These are phyloP conservation scores for Myxozyma neotropica DNA, from an alignment of 805 yeast species.

Conservation along the genomic window DNA sequence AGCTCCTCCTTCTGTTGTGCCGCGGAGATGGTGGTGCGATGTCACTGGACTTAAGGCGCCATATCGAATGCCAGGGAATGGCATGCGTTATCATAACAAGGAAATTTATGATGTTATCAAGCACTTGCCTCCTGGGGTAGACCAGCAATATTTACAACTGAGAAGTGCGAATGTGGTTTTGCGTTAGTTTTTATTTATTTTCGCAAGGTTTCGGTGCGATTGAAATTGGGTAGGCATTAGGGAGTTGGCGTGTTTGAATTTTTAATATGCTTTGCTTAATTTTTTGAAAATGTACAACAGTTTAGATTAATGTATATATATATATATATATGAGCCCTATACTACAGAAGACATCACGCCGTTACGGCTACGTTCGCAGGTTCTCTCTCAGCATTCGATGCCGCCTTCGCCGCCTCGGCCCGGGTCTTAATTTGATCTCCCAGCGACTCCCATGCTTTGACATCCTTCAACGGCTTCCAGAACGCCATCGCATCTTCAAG, in stretches of 20 bases:
- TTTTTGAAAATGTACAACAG: neutral
- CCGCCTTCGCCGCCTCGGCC: constrained; percentile 9
- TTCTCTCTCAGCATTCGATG: constrained; percentile 2
- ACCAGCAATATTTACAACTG: constrained; percentile 85
- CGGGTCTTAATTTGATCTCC: constrained; percentile 16
- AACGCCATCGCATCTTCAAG: constrained; percentile 49
- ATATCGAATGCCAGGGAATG: constrained; percentile 69
- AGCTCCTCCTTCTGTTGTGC: constrained; percentile 86
- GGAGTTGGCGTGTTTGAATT: neutral
- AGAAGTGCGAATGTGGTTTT: constrained; percentile 82
- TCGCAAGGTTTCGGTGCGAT: neutral
- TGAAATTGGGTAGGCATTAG: neutral
- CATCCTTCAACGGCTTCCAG: constrained; percentile 42
- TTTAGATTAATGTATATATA: too few species aligned
- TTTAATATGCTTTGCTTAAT: neutral
- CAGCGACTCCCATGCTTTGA: constrained; percentile 10
- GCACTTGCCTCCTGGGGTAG: constrained; percentile 85
- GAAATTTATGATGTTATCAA: constrained; percentile 78
- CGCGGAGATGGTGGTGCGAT: constrained; percentile 85
- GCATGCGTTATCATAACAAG: constrained; percentile 75
- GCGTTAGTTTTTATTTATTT: neutral
- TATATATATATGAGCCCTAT: too few species aligned
- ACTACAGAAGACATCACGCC: neutral
- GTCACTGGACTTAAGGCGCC: constrained; percentile 83
- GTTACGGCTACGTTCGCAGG: neutral